These are phyloP conservation scores for Ilex asprella DNA, from an alignment of 257 asterid species.

Conservation along the genomic window DNA sequence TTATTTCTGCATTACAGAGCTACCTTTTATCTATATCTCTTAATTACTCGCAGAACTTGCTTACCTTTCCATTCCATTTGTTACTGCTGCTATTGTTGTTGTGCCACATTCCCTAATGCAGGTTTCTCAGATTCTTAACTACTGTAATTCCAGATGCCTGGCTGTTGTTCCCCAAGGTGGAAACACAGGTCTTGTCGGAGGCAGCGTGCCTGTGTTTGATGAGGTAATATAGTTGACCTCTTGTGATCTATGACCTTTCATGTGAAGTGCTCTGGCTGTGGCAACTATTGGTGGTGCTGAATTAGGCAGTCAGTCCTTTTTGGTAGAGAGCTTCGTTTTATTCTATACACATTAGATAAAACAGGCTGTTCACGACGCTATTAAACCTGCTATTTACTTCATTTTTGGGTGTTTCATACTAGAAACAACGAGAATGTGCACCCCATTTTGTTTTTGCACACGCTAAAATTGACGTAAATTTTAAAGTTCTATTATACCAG, in stretches of 20 bases:
- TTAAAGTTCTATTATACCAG: too few species aligned
- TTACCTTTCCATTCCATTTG: conserved; percentile 3
- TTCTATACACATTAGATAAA: too few species aligned
- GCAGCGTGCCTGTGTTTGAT: conserved; percentile 92
- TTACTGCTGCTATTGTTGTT: conserved; percentile 10
- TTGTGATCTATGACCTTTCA: background rate
- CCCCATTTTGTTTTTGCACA: too few species aligned
- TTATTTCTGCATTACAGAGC: conserved; percentile 7
- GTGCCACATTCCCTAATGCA: conserved; percentile 22
- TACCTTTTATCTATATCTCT: conserved; percentile 9
- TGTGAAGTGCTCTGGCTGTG: background rate
- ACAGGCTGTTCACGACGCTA: too few species aligned
- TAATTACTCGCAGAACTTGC: background rate
- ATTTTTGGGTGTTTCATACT: too few species aligned
- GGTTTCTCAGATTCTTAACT: conserved; percentile 86
- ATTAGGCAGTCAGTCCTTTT: background rate
- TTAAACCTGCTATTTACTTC: too few species aligned
- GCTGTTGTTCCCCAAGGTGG: conserved; percentile 99
- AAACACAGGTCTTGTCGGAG: conserved; percentile 98
- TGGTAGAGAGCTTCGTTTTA: background rate
- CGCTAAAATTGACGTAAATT: too few species aligned
- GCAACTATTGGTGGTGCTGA: background rate
- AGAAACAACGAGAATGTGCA: too few species aligned
- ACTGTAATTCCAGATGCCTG: conserved; percentile 78
- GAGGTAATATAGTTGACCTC: conserved; percentile 48